Conservation (phyloP, 371 early-diverging fungal species). For the Lichtheimia ornata region DNA sequence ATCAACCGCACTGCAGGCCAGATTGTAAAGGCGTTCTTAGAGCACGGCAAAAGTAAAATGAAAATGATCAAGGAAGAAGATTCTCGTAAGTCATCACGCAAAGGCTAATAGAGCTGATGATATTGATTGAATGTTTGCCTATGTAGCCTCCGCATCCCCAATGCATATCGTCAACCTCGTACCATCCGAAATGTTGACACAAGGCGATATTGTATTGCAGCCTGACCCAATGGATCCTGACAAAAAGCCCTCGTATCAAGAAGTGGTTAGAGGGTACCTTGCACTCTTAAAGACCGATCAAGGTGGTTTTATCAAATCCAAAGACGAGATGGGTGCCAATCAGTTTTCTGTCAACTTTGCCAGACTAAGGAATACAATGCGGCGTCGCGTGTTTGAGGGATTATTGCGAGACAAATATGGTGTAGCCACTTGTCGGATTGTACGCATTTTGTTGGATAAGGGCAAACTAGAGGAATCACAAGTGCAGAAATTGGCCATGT, state of each 20-base stretch:
- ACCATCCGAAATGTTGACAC: conserved; percentile 47
- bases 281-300: conserved; percentile 65
- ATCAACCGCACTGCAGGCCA: conserved; percentile 72
- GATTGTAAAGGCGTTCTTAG: conserved; percentile 62
- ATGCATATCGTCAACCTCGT: conserved; percentile 59
- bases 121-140: not conserved
- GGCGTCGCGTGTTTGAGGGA: conserved; percentile 63
- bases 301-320: conserved; percentile 64
- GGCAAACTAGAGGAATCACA: conserved; percentile 87
- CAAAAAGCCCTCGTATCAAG: conserved; percentile 43
- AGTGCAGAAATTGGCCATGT: conserved; percentile 77
- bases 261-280: conserved; percentile 64
- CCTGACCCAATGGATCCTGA: conserved; percentile 49
- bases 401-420: conserved; percentile 78
- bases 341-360: conserved; percentile 72
- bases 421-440: conserved; percentile 68
- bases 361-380: conserved; percentile 60
- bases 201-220: conserved; percentile 57
- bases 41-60: conserved; percentile 46
- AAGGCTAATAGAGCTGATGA: not conserved
- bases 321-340: conserved; percentile 76
- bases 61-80: conserved; percentile 49
- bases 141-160: conserved; percentile 52
- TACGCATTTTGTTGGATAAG: conserved; percentile 74
- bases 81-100: conserved; percentile 47